Evolutionary conservation across 805 yeast genomes (phyloP).

Genomic region (Priceomyces castillae): DNA sequence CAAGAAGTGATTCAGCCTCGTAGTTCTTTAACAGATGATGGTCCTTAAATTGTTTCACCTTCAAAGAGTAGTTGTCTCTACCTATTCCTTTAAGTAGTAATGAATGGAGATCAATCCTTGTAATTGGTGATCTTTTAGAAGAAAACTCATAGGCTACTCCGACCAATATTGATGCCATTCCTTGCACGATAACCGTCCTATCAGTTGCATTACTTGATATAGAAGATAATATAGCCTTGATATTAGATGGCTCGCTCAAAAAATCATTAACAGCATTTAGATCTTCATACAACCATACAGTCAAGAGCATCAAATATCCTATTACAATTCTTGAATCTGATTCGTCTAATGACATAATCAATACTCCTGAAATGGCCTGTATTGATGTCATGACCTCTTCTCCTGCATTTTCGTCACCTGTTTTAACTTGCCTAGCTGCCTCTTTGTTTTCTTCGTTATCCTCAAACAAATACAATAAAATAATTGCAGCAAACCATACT

Average conservation of each 20-base stretch:
- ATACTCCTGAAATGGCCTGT: constrained; percentile 74
- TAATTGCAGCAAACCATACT: constrained; percentile 75
- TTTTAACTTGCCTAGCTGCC: constrained; percentile 45
- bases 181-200: constrained; percentile 56
- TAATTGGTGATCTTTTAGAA: constrained; percentile 55
- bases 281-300: constrained; percentile 78
- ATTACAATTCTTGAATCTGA: constrained; percentile 73
- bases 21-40: constrained; percentile 53
- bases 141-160: constrained; percentile 83
- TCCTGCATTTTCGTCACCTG: constrained; percentile 58
- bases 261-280: constrained; percentile 72
- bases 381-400: constrained; percentile 71
- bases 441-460: constrained; percentile 50
- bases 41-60: constrained; percentile 70
- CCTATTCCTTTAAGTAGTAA: constrained; percentile 74
- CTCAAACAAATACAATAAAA: constrained; percentile 61
- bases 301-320: constrained; percentile 72
- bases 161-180: constrained; percentile 65
- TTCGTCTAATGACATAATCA: constrained; percentile 59
- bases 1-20: constrained; percentile 47
- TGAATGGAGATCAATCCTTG: constrained; percentile 58
- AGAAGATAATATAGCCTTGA: constrained; percentile 67
- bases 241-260: constrained; percentile 60
- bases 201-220: constrained; percentile 50
- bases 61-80: constrained; percentile 70